These are phyloP conservation scores for Castanea crenata DNA, from an alignment of 306 rosid species.

Conservation along the genomic window DNA sequence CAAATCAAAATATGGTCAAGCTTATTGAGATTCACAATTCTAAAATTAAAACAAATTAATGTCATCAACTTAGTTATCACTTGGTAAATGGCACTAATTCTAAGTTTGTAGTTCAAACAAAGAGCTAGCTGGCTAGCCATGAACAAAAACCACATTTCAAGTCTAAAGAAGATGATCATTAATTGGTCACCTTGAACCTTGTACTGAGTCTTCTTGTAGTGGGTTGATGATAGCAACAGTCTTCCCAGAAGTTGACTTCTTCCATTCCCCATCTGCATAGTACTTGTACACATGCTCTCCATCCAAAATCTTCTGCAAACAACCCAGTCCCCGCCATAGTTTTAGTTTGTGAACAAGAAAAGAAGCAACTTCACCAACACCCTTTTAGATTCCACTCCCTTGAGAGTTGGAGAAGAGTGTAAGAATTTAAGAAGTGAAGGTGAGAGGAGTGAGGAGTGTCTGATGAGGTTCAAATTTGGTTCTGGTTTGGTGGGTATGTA, in stretches of 20 bases:
- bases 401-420: neutral
- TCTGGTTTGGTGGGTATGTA: constrained; percentile 15
- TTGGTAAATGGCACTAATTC: neutral
- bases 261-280: constrained; percentile 87
- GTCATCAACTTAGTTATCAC: neutral
- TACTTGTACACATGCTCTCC: constrained; percentile 75
- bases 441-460: neutral
- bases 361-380: neutral
- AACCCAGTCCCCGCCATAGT: constrained; percentile 75
- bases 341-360: neutral
- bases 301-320: constrained; percentile 74
- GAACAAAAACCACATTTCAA: neutral
- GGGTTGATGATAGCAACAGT: constrained; percentile 86
- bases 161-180: neutral
- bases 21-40: neutral
- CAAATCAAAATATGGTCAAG: neutral
- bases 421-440: neutral
- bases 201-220: constrained; percentile 76
- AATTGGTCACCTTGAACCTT: constrained; percentile 78
- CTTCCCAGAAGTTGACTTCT: constrained; percentile 73
- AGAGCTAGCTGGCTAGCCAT: neutral
- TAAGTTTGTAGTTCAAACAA: neutral
- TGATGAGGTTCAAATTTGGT: constrained; percentile 14
- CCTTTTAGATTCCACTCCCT: neutral
- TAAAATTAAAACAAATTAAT: neutral